Evolutionary conservation across 306 rosid species (phyloP).

Genomic region (Mucuna pruriens): DNA sequence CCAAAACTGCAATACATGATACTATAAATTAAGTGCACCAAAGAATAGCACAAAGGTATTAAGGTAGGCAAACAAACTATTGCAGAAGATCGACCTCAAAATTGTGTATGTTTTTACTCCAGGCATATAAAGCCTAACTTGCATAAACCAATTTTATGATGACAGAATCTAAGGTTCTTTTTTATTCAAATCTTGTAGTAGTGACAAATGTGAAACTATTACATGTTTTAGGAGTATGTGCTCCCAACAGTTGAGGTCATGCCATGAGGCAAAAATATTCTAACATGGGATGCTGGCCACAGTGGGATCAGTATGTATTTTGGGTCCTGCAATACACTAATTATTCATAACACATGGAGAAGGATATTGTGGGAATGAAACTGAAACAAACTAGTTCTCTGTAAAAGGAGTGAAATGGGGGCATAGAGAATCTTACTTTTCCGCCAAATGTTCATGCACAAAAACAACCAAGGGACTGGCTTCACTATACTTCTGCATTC

Average conservation of each 20-base stretch:
- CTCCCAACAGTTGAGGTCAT: constrained; percentile 11
- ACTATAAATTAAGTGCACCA: too few species aligned
- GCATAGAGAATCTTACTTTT: constrained; percentile 52
- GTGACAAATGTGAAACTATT: not conserved
- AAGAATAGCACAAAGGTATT: too few species aligned
- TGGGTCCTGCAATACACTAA: constrained; percentile 1
- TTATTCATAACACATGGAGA: constrained; percentile 14
- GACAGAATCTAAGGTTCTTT: constrained; percentile 17
- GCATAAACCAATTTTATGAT: not conserved
- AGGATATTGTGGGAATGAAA: not conserved
- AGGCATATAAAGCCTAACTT: too few species aligned
- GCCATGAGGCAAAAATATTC: constrained; percentile 1
- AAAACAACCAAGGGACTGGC: constrained; percentile 56
- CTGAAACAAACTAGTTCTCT: not conserved
- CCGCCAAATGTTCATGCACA: constrained; percentile 54
- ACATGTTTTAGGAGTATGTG: constrained; percentile 20
- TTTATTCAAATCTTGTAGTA: not conserved
- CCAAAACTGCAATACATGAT: too few species aligned
- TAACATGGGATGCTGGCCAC: constrained; percentile 2
- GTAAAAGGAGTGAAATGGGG: constrained; percentile 15
- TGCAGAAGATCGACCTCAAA: too few species aligned
- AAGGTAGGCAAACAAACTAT: too few species aligned
- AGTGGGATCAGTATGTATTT: constrained; percentile 7
- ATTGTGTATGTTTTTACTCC: too few species aligned
- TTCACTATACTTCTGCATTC: constrained; percentile 59